Base-by-base conservation (phyloP, 805 yeast species). In the Cyberlindnera nakhonratchasimensis region DNA sequence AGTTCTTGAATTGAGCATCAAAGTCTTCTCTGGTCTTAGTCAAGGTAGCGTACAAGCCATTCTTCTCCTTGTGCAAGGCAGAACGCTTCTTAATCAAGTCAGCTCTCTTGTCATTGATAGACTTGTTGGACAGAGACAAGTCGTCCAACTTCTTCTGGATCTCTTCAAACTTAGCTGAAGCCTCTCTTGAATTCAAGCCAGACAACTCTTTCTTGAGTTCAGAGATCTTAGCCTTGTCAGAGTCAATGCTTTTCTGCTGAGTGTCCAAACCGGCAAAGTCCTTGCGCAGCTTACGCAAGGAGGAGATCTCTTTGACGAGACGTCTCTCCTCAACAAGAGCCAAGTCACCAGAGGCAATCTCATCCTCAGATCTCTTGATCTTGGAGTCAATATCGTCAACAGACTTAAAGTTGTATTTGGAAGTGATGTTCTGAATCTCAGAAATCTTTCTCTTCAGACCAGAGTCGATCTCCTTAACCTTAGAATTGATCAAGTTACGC, bases 261-360 rank as follows among this genome's bases (percentile, higher is more conserved):
- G 78, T 77, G 59, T 81, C 89, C 54, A 90, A 71, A 36, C 76
- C 72, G 37, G 79, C 78, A 61, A 87, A 86, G 63, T 83, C 90
- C 64, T 83, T 84, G 59, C 82, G 79, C 61, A 85, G 69, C 68
- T 86, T 88, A 67, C 91, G 81, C 64, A 93, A 77, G 34, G 81
- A 65, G 39, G 88, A 75, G 74, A 88, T 85, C 69, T 91, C 98
- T 69, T 86, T 86, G 53, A 93, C 79, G 51, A 74, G 67, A 60
- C 80, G 75, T 71, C 87, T 83, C 75, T 93, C 99, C 50, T 91
- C 96, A 40, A 89, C 97, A 59, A 93, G 79, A 55, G 86, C 78
- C 62, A 93, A 72, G 34, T 74, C 66, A 50, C 98, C 98, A 38
- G 84, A 67, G 42, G 85, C 86, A 48, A 93, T 82, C 52, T 75